A percentile compares a stretch with the other conserved stretches of the same genome.
Evolutionary conservation across 495 filamentous ascomycete species (phyloP).

Genomic region (Neurospora discreta): DNA sequence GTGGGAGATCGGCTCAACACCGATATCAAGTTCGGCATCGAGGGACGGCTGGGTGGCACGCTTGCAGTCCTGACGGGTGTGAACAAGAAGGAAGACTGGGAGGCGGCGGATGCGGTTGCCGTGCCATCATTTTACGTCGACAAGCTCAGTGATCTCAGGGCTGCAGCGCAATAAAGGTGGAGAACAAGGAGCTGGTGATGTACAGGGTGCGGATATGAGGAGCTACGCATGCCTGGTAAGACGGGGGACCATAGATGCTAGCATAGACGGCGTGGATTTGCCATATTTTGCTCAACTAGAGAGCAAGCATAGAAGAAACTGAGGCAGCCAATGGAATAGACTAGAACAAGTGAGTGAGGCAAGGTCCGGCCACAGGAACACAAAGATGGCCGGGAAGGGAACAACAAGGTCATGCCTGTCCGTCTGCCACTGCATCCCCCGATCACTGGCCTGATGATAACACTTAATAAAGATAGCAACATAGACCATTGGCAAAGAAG

Average conservation of each 20-base stretch:
- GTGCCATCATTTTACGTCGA: slow-evolving; percentile 74
- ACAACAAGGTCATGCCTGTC: neutral
- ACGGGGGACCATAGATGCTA: neutral
- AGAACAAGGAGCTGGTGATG: neutral
- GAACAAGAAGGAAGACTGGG: slow-evolving; percentile 67
- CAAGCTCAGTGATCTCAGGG: slow-evolving; percentile 63
- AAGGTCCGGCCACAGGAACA: neutral
- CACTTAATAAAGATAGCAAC: neutral
- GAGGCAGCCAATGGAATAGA: neutral
- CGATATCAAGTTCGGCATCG: slow-evolving; percentile 90
- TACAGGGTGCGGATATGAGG: neutral
- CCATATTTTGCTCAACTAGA: neutral
- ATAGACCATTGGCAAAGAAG: neutral
- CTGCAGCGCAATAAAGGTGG: slow-evolving; percentile 9
- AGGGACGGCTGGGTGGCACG: slow-evolving; percentile 84
- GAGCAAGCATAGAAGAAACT: neutral
- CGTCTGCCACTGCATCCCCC: slow-evolving; percentile 13
- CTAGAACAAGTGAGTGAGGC: neutral
- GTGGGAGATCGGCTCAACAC: slow-evolving; percentile 90
- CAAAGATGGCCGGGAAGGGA: neutral
- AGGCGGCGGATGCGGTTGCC: slow-evolving; percentile 45
- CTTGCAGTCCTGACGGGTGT: slow-evolving; percentile 88
- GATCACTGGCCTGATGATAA: neutral
- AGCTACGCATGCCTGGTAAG: neutral
- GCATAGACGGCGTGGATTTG: neutral